Conservation (phyloP, 2,329 filamentous ascomycete species). For the Cladosporium sp. region DNA sequence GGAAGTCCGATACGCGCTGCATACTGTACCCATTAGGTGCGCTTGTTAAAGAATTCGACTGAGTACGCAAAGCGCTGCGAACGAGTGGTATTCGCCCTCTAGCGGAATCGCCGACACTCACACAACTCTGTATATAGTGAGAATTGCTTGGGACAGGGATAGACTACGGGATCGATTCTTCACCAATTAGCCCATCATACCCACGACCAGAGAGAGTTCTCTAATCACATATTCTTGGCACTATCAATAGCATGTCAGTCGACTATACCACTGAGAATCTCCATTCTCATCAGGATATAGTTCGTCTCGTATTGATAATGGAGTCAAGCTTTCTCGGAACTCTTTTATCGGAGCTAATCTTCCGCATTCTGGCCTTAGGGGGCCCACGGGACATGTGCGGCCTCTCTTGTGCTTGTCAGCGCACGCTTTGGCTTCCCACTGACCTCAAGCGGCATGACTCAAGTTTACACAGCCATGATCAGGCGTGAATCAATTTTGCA, state of each 20-base stretch:
- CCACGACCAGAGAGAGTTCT: neutral
- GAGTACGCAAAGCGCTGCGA: neutral
- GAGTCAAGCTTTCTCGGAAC: neutral
- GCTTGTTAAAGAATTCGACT: neutral
- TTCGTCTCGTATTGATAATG: neutral
- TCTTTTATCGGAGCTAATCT: neutral
- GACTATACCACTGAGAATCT: neutral
- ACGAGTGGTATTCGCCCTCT: neutral
- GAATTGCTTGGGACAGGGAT: neutral
- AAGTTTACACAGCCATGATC: too few relatives aligned
- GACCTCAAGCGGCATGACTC: too few relatives aligned
- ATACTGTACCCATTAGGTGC: neutral
- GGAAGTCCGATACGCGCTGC: neutral
- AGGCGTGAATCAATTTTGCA: too few relatives aligned
- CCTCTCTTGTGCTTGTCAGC: neutral
- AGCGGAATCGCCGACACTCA: neutral
- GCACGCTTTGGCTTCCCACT: neutral
- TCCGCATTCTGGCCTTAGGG: neutral
- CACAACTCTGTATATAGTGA: neutral
- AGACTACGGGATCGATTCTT: neutral
- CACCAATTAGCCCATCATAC: neutral
- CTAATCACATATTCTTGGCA: neutral
- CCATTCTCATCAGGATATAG: neutral
- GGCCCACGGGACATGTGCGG: neutral
- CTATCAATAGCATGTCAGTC: neutral